Conservation (phyloP, 2,329 filamentous ascomycete species). For the Pestalotiopsis sp. region DNA sequence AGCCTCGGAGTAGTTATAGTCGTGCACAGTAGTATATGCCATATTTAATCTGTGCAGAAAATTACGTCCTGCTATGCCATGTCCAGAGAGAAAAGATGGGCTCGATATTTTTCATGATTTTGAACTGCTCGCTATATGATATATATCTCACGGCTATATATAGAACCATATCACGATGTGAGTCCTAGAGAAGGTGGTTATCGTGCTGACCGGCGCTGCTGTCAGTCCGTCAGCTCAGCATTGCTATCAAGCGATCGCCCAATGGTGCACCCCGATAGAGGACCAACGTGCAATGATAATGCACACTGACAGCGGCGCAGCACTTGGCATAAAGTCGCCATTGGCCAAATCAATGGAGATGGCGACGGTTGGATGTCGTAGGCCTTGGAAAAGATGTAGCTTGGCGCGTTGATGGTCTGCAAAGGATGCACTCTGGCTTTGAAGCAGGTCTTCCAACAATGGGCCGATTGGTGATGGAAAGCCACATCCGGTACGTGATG, state of each 20-base stretch:
- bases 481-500: background rate
- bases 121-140: background rate
- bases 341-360: background rate
- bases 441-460: background rate
- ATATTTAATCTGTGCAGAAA: background rate
- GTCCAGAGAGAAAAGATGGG: background rate
- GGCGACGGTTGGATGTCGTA: background rate
- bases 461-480: background rate
- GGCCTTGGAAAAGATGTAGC: background rate
- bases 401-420: background rate
- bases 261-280: background rate
- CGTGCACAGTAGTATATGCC: slow-evolving; percentile 10
- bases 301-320: background rate
- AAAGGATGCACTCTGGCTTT: background rate
- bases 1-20: background rate
- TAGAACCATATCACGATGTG: background rate
- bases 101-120: background rate
- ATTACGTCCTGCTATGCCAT: background rate
- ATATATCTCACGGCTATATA: background rate
- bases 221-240: background rate
- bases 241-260: background rate
- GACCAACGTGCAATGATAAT: background rate
- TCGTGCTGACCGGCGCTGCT: background rate
- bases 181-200: background rate
- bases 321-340: background rate